A percentile compares a stretch with the other conserved stretches of the same genome.
Conservation (phyloP, 345 rosid species). For the Cardamine resedifolia region DNA sequence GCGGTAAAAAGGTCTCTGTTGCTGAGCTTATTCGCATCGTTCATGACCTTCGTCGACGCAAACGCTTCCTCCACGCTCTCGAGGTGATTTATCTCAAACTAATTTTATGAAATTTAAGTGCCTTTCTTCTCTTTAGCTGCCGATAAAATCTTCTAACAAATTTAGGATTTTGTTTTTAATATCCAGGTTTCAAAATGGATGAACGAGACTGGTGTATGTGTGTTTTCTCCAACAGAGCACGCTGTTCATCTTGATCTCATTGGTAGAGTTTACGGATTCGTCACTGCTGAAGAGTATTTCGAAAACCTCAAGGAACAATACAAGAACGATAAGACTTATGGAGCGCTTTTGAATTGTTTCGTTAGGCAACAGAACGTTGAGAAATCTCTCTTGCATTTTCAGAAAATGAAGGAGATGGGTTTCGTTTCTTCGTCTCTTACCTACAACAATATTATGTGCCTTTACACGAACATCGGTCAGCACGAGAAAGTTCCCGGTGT, state of each 20-base stretch:
- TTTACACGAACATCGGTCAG: conserved; percentile 57
- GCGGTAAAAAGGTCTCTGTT: conserved; percentile 62
- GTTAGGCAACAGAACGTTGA: conserved; percentile 61
- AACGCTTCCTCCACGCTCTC: conserved; percentile 79
- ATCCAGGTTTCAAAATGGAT: conserved; percentile 78
- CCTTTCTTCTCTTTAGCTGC: conserved; percentile 17
- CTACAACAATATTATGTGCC: conserved; percentile 83
- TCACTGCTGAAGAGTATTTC: conserved; percentile 72
- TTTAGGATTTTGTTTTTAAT: background rate
- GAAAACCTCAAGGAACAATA: conserved; percentile 55
- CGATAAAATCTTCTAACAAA: background rate
- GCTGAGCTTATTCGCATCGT: conserved; percentile 82
- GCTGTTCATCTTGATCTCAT: conserved; percentile 84
- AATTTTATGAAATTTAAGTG: background rate
- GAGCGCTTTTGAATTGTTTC: conserved; percentile 85
- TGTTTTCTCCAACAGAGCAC: conserved; percentile 62
- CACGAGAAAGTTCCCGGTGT: conserved; percentile 61
- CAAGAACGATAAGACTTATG: conserved; percentile 73
- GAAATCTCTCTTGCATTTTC: conserved; percentile 58
- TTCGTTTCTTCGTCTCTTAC: conserved; percentile 51
- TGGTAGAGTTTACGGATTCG: conserved; percentile 67
- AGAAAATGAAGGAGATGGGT: conserved; percentile 77
- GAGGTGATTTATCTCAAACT: conserved; percentile 44
- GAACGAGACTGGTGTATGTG: conserved; percentile 54
- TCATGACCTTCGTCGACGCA: conserved; percentile 77